Evolutionary conservation across 148 eudicot species (phyloP).

Genomic region (Chenopodium suecicum): DNA sequence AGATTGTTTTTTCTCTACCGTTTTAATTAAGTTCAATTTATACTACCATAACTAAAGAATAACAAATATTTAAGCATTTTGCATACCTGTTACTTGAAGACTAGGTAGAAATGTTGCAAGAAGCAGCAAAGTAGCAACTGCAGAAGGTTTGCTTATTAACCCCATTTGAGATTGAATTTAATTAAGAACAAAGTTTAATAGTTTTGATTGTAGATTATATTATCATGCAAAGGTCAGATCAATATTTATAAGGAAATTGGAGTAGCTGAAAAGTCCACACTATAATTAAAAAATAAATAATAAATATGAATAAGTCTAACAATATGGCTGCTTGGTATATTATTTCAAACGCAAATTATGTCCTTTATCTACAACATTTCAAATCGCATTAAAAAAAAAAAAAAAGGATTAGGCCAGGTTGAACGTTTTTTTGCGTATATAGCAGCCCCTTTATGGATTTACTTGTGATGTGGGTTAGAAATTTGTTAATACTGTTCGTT

Average conservation of each 20-base stretch:
- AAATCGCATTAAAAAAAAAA: no score
- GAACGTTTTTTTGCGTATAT: no score
- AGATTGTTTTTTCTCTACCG: not conserved
- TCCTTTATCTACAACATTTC: not conserved
- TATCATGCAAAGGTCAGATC: not conserved
- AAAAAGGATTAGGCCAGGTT: no score
- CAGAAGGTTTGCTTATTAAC: not conserved
- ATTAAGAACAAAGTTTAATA: not conserved
- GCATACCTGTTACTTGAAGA: constrained; percentile 12
- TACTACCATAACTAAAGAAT: no score
- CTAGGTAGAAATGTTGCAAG: constrained; percentile 2
- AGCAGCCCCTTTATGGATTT: no score
- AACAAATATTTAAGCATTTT: no score
- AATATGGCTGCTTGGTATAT: not conserved
- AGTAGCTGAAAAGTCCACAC: constrained; percentile 6
- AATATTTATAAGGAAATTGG: constrained; percentile 2
- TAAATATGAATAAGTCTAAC: not conserved
- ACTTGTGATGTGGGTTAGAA: no score
- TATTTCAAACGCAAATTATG: not conserved
- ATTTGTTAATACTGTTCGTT: no score
- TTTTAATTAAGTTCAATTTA: no score
- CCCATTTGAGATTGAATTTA: not conserved
- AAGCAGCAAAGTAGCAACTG: not conserved
- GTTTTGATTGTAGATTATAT: not conserved
- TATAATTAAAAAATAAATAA: not conserved